phyloP scores from a whole-genome alignment of 2,329 filamentous ascomycete species.

The Clathrospora elynae region DNA sequence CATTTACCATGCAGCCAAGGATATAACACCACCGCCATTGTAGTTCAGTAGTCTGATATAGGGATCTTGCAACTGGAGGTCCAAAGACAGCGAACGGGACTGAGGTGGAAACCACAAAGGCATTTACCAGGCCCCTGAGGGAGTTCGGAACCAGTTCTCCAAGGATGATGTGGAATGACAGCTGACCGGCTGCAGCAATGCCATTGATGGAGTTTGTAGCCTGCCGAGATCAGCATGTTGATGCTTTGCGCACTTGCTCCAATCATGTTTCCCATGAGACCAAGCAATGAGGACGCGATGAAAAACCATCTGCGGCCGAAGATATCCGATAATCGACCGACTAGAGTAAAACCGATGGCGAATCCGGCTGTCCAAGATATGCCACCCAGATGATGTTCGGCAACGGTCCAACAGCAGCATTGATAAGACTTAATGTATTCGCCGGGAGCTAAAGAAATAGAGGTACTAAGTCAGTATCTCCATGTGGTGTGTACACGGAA shows the following conservation, averaged over 20 bases:
- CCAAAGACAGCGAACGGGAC: slow-evolving; percentile 41
- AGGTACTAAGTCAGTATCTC: not conserved
- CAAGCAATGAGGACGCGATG: slow-evolving; percentile 43
- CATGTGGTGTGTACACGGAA: not conserved
- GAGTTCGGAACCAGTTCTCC: slow-evolving; percentile 48
- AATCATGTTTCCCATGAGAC: slow-evolving; percentile 44
- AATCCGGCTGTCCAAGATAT: slow-evolving; percentile 44
- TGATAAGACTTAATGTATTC: slow-evolving; percentile 42
- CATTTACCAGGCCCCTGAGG: slow-evolving; percentile 42
- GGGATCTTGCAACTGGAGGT: slow-evolving; percentile 36
- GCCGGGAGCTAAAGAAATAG: too few species aligned
- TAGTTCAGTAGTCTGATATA: slow-evolving; percentile 38
- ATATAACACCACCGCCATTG: slow-evolving; percentile 45
- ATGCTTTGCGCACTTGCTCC: slow-evolving; percentile 45
- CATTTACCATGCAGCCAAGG: slow-evolving; percentile 38
- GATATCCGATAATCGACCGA: slow-evolving; percentile 48
- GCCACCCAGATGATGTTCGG: slow-evolving; percentile 49
- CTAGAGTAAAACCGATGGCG: slow-evolving; percentile 46
- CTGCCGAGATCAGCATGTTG: slow-evolving; percentile 37
- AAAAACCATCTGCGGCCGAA: slow-evolving; percentile 47
- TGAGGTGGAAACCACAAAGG: slow-evolving; percentile 38
- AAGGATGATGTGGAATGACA: slow-evolving; percentile 48
- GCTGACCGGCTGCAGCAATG: slow-evolving; percentile 47
- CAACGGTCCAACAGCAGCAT: slow-evolving; percentile 46
- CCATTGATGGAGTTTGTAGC: slow-evolving; percentile 44